phyloP scores from a whole-genome alignment of 2,329 filamentous ascomycete species.

The Beauveria australis region DNA sequence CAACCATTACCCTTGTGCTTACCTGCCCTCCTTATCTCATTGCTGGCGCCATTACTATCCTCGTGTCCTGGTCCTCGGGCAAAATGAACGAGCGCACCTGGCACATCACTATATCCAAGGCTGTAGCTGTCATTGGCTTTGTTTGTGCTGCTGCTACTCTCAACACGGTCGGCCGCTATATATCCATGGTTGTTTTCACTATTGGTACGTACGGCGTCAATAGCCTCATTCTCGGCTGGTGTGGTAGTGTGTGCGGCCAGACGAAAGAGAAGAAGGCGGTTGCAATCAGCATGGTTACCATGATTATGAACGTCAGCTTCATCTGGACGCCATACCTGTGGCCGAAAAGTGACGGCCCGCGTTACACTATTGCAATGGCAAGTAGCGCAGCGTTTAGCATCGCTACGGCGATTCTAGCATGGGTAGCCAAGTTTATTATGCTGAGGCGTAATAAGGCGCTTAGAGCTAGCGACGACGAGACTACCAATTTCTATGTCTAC shows the following conservation, averaged over 20 bases:
- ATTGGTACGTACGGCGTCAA: slow-evolving; percentile 28
- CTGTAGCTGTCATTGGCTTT: slow-evolving; percentile 32
- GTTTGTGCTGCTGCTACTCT: slow-evolving; percentile 19
- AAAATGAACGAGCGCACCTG: slow-evolving; percentile 34
- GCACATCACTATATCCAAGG: slow-evolving; percentile 33
- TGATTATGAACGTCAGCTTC: slow-evolving; percentile 22
- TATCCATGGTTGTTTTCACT: slow-evolving; percentile 24
- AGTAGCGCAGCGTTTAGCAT: slow-evolving; percentile 4
- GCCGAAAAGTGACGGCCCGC: slow-evolving; percentile 28
- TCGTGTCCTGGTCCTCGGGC: slow-evolving; percentile 25
- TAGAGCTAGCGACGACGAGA: slow-evolving; percentile 18
- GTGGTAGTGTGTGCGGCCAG: slow-evolving; percentile 30
- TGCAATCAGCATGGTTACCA: slow-evolving; percentile 26
- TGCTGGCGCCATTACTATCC: slow-evolving; percentile 20
- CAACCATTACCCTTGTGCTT: slow-evolving; percentile 39
- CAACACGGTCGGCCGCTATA: slow-evolving; percentile 21
- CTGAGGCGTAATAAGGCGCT: slow-evolving; percentile 26
- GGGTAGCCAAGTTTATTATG: slow-evolving; percentile 29
- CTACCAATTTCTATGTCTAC: slow-evolving; percentile 19
- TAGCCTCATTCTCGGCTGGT: slow-evolving; percentile 29
- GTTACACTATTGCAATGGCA: slow-evolving; percentile 31
- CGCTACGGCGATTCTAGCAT: slow-evolving; percentile 27
- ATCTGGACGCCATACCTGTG: slow-evolving; percentile 36
- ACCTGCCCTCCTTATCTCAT: slow-evolving; percentile 29
- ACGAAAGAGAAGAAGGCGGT: slow-evolving; percentile 36